Evolutionary conservation across 164 flowering plant species (phyloP).

Genomic region (Aristolochia fimbriata): DNA sequence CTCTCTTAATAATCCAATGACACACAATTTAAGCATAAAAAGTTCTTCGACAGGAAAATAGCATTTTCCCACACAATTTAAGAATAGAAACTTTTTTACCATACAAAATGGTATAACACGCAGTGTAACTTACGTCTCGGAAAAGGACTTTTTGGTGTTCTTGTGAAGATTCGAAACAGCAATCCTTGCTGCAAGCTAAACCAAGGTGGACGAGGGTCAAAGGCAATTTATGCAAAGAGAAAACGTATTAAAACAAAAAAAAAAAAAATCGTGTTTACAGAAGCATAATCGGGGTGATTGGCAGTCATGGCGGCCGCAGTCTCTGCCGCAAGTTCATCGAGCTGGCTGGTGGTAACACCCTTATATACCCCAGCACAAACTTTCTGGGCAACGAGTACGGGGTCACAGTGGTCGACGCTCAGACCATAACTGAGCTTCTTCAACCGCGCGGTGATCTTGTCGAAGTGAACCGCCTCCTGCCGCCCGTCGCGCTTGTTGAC

Average conservation of each 20-base stretch:
- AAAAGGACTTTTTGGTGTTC: constrained; percentile 85
- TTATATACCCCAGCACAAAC: constrained; percentile 98
- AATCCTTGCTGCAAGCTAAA: constrained; percentile 92
- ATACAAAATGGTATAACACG: not conserved
- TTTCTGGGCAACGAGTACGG: constrained; percentile 90
- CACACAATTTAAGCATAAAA: not conserved
- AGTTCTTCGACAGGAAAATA: no score
- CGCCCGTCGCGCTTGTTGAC: constrained; percentile 94
- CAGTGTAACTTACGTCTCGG: constrained; percentile 73
- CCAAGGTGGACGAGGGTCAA: not conserved
- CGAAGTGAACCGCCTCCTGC: constrained; percentile 92
- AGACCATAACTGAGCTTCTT: constrained; percentile 97
- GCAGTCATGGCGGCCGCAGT: constrained; percentile 98
- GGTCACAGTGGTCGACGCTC: constrained; percentile 87
- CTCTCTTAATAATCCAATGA: not conserved
- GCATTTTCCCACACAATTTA: no score
- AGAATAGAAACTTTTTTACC: no score
- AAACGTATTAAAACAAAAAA: not conserved
- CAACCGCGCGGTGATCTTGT: constrained; percentile 93
- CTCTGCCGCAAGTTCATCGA: constrained; percentile 94
- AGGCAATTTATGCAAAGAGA: not conserved
- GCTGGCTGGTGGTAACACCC: constrained; percentile 95
- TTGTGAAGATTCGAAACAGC: constrained; percentile 95
- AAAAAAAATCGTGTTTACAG: constrained; percentile 26
- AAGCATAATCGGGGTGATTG: constrained; percentile 95